Evolutionary conservation across 306 rosid species (phyloP).

Genomic region (Neltuma alba): DNA sequence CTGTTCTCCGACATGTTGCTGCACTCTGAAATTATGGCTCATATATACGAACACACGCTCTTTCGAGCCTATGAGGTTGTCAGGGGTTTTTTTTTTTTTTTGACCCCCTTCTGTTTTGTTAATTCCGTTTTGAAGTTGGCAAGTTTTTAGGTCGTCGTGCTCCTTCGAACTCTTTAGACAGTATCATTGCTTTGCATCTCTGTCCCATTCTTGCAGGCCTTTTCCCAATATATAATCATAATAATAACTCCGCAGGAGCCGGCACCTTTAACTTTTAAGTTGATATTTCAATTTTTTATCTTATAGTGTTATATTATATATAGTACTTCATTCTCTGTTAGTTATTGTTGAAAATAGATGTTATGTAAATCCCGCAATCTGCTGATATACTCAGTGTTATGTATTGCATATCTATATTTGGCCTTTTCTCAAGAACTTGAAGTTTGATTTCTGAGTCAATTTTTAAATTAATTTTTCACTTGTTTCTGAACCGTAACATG

Average conservation of each 20-base stretch:
- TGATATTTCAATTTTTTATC: too few species aligned
- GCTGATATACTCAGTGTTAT: too few species aligned
- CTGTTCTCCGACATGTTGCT: constrained; percentile 19
- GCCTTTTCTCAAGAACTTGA: too few species aligned
- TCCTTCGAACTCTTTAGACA: constrained; percentile 18
- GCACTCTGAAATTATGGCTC: constrained; percentile 31
- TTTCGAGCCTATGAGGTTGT: constrained; percentile 16
- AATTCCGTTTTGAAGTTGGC: constrained; percentile 11
- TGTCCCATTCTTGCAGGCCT: constrained; percentile 18
- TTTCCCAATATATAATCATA: not conserved
- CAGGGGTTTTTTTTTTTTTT: constrained; percentile 15
- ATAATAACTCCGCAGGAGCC: not conserved
- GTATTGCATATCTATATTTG: too few species aligned
- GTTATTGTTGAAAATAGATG: not conserved
- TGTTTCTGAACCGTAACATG: too few species aligned
- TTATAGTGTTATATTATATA: too few species aligned
- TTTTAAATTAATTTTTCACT: too few species aligned
- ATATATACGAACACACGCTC: not conserved
- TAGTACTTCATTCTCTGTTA: not conserved
- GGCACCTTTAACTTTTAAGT: not conserved
- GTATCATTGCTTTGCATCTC: constrained; percentile 36
- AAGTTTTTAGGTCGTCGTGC: constrained; percentile 23
- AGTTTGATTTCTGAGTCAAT: too few species aligned
- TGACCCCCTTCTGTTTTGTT: too few species aligned
- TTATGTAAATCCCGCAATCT: not conserved